These are phyloP conservation scores for Sanghuangporus sanghuang DNA, from an alignment of 1,284 basidiomycete genomes.

Conservation along the genomic window DNA sequence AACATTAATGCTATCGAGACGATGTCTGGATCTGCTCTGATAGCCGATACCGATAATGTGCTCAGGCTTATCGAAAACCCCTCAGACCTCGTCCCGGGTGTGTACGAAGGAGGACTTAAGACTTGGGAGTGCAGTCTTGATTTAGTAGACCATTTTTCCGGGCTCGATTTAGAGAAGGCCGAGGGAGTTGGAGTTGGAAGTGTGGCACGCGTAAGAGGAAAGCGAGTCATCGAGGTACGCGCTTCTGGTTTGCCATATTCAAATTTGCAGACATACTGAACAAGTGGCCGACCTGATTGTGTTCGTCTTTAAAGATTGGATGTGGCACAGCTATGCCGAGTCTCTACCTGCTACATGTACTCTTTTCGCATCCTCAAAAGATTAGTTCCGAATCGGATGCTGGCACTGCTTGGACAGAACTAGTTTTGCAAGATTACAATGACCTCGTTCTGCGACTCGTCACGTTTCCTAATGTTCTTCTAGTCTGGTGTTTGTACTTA, in stretches of 20 bases:
- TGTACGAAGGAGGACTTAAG: constrained; percentile 96
- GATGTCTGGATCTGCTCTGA: not conserved
- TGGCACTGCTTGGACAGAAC: constrained; percentile 34
- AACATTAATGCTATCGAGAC: not conserved
- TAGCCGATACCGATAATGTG: constrained; percentile 5
- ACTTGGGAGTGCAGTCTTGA: constrained; percentile 98
- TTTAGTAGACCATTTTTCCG: constrained; percentile 52
- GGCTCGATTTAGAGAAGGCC: not conserved
- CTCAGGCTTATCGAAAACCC: constrained; percentile 71
- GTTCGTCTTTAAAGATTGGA: constrained; percentile 55
- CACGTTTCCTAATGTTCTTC: constrained; percentile 84
- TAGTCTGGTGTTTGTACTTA: constrained; percentile 72
- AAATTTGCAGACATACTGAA: not conserved
- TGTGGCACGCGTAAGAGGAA: constrained; percentile 34
- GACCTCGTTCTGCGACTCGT: constrained; percentile 76
- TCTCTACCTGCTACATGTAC: constrained; percentile 60
- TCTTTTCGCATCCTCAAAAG: constrained; percentile 44
- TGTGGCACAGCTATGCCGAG: constrained; percentile 91
- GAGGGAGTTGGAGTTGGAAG: constrained; percentile 49
- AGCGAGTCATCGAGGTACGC: constrained; percentile 56
- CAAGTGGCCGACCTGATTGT: not conserved
- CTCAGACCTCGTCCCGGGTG: constrained; percentile 86
- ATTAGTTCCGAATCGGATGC: not conserved
- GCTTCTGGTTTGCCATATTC: constrained; percentile 6
- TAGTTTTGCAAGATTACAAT: constrained; percentile 97